Percentiles rank a stretch among this genome's conserved stretches.
Evolutionary conservation across 2,329 filamentous ascomycete genomes (phyloP).

Genomic region (Phialocephala sp.): DNA sequence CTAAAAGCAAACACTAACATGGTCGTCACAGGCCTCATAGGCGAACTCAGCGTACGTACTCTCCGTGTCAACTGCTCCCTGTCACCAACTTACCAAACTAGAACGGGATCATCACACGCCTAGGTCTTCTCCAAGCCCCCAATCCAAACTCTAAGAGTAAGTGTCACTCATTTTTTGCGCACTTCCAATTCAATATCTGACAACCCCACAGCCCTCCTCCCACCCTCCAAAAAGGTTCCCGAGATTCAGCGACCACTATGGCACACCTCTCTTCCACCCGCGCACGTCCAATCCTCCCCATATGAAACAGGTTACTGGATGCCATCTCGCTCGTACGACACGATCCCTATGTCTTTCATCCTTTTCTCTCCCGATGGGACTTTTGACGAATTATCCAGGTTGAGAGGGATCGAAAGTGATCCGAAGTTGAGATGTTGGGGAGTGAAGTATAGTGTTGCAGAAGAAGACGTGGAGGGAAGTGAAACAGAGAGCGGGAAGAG

Average conservation of each 20-base stretch:
- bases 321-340: conserved; percentile 22
- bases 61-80: background rate
- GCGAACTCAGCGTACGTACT: conserved; percentile 14
- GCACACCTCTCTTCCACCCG: conserved; percentile 17
- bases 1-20: conserved; percentile 14
- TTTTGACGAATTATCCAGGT: conserved; percentile 2
- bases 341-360: conserved; percentile 18
- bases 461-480: background rate
- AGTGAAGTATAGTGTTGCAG: conserved; percentile 18
- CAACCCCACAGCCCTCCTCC: background rate
- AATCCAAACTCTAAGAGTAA: conserved; percentile 13
- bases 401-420: conserved; percentile 25
- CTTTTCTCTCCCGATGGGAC: conserved; percentile 17
- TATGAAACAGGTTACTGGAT: conserved; percentile 29
- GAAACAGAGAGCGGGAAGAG: background rate
- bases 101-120: conserved; percentile 25
- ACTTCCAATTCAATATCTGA: background rate
- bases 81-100: conserved; percentile 9
- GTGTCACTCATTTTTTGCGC: background rate
- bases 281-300: conserved; percentile 14
- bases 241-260: conserved; percentile 23
- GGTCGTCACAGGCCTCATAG: conserved; percentile 20
- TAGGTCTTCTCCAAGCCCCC: conserved; percentile 25
- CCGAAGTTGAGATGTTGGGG: conserved; percentile 10
- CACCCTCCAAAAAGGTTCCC: background rate